These are phyloP conservation scores for Eucalyptus leucophloia DNA, from an alignment of 345 rosid genomes.

Conservation along the genomic window DNA sequence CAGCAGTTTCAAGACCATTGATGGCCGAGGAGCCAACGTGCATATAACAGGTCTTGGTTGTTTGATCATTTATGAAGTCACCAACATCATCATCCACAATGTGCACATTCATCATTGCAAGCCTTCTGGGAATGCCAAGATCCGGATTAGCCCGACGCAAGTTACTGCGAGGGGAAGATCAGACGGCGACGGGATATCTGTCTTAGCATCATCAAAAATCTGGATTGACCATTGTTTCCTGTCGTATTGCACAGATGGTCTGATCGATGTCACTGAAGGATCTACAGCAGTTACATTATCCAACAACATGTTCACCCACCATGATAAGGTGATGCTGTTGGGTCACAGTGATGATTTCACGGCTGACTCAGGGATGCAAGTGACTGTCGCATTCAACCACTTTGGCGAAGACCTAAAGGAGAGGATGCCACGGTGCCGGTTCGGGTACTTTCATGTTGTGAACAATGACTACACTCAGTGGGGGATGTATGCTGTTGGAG, in stretches of 20 bases:
- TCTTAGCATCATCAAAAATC: background rate
- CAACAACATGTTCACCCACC: constrained; percentile 1
- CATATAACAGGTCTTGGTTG: constrained; percentile 1
- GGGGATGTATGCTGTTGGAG: constrained; percentile 11
- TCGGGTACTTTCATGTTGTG: constrained; percentile 7
- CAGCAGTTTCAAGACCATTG: constrained; percentile 7
- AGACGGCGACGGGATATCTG: constrained; percentile 4
- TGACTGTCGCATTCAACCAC: constrained; percentile 9
- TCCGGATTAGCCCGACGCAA: constrained; percentile 3
- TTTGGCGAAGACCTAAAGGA: background rate
- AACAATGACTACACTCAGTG: constrained; percentile 3
- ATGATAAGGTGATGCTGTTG: constrained; percentile 9
- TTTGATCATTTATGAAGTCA: background rate
- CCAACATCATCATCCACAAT: constrained; percentile 6
- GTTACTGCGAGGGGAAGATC: background rate
- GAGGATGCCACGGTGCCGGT: constrained; percentile 9
- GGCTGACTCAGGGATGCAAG: constrained; percentile 5
- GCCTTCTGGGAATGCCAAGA: background rate
- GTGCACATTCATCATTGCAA: constrained; percentile 4
- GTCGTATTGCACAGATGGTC: constrained; percentile 4
- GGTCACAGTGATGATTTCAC: constrained; percentile 11
- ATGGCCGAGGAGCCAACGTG: constrained; percentile 4
- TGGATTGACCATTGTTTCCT: constrained; percentile 10
- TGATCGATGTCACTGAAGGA: constrained; percentile 5
- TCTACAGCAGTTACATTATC: constrained; percentile 8